Evolutionary conservation across 2,329 filamentous ascomycete species (phyloP), one percentile per base, ranked within the genome.

Genomic region (Paracorniculantispora psalliotae): DNA sequence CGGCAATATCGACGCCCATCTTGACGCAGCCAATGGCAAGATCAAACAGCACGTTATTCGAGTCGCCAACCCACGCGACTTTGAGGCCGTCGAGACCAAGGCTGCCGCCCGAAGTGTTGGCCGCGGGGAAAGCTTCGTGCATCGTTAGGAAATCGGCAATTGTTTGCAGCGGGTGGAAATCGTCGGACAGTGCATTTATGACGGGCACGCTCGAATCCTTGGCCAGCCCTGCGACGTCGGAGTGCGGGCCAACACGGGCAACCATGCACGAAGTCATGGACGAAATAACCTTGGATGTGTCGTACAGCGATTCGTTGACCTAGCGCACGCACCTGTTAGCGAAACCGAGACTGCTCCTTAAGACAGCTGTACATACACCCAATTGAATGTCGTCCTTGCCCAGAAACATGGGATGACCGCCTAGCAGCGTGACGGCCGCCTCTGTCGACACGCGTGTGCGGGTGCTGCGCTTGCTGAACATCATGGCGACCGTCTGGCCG

Each of bases 1-100:
- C 91, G 2, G 90, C 79, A 62, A 99, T 82, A 67, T 96, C 82
- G 26, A 96, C 85, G 48, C 94, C 94, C 66, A 93, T 83, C 77
- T 97, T 97, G 66, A 89, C 79, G 59, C 90, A 92, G 43, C 84
- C 92, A 65, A 94, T 93, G 51, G 92, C 92, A 57, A 97, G 81
- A 70, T 99, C 93, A 69, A 92, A 97, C 25, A 97, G 84, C 28
- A 99, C 93, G 67, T 99, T 99, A 78, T 97, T 99, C 12, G 92
- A 91, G 71, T 99, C 93, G 56, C 93, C 93, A 48, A 99, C 81
- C 94, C 94, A 99, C 17, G 94, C 93, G 62, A 97, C 84, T 76
- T 96, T 97, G 67, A 96, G 75, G 1, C 91, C 91, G 65, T 90
- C 83, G 4, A 96, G 79, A 1, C 90, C 89, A 8, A 96, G 79